Base-by-base conservation (phyloP, 2,329 filamentous ascomycete genomes). In the Fusarium paranaense region DNA sequence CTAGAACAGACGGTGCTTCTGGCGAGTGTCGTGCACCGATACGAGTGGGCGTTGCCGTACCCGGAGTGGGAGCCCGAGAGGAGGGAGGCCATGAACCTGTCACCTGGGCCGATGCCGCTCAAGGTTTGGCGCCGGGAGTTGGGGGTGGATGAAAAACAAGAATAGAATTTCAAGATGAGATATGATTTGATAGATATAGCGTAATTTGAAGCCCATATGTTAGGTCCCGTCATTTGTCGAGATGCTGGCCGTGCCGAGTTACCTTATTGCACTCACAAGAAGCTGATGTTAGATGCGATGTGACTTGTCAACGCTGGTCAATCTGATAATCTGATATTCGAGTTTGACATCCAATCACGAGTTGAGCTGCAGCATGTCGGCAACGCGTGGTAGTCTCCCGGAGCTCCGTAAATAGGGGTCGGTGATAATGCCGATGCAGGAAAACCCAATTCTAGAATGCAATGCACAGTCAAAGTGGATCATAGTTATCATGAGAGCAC, bases 1-100 rank as follows among this genome's bases (percentile, higher is more conserved):
- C 76, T 88, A 10, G 86, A 88, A 75, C 85, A 88, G 74, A 83
- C 83, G 2, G 82, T 87, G 7, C 67, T 85, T 2, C 32, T 87
- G 18, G 85, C 85, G 1, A 83, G 82, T 1, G 70, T 87, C 18
- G 77, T 87, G 0, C 82, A 85, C 71, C 78, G 83, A 1, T 87
- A 84, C 59, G 82, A 86, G 20, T 84, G 86, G 79, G 74, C 73
- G 3, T 50, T 79, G n/a, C 68, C 75, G 5, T 56, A 69, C 27
- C 59, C 68, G 3, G 68, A 70, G 25, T 79, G 70, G 64, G 70
- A 76, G 37, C 66, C 70, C 4, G 65, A 76, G 42, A 70, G 72
- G 30, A 60, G 66, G 27, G 76, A 78, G 57, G 64, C 75, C 6
- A 75, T 78, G 70, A 78, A 76, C 32, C 65, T 75, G 40, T 56